A percentile compares a stretch with the other conserved stretches of the same genome.
phyloP scores from a whole-genome alignment of 2,329 filamentous ascomycete species.

The Diplodia scrobiculata region DNA sequence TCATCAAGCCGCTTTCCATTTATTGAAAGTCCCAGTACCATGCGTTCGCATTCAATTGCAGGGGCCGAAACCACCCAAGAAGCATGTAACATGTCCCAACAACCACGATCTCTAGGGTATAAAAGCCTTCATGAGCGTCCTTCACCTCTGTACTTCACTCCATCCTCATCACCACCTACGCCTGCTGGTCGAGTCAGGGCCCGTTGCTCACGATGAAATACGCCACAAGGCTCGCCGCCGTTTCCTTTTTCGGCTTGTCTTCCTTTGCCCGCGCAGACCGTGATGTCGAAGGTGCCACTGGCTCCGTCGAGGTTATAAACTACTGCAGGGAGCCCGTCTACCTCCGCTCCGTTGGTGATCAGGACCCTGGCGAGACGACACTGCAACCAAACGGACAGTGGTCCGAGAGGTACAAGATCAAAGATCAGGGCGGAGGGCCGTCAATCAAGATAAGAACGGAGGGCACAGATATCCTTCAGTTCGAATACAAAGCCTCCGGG shows the following conservation, averaged over 20 bases:
- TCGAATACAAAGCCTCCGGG: neutral
- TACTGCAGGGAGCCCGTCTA: neutral
- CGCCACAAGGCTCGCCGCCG: neutral
- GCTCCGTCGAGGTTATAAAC: neutral
- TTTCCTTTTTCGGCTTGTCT: neutral
- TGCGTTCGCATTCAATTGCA: neutral
- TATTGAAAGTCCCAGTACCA: neutral
- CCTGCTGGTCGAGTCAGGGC: too few species aligned
- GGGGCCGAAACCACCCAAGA: neutral
- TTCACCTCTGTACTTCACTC: neutral
- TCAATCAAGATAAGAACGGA: constrained; percentile 1
- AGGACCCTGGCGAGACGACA: neutral
- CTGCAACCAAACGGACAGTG: neutral
- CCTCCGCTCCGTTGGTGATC: constrained; percentile 1
- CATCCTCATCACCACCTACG: neutral
- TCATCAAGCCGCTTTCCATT: neutral
- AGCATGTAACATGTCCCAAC: neutral
- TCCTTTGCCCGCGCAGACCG: neutral
- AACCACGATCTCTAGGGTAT: neutral
- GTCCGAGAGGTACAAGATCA: neutral
- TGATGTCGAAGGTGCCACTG: neutral
- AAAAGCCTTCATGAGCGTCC: neutral
- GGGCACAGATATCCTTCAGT: neutral
- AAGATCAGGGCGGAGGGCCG: neutral
- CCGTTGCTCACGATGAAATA: neutral